Percentiles rank a stretch among this genome's conserved stretches.
Conservation (phyloP, 129 eudicot species). For the Escallonia rubra region DNA sequence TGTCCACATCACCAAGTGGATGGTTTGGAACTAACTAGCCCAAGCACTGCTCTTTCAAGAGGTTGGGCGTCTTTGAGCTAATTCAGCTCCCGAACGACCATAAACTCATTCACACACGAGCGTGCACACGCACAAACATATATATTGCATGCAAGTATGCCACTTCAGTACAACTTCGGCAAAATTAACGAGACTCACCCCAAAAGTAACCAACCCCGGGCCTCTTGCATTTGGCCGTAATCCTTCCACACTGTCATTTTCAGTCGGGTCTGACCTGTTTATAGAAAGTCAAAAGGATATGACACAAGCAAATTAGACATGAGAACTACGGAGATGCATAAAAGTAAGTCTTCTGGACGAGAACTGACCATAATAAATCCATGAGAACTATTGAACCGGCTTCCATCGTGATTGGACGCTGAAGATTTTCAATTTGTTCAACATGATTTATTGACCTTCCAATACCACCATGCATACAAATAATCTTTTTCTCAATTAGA, state of each 20-base stretch:
- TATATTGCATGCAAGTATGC: too few species aligned
- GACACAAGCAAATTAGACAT: neutral
- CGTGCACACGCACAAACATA: too few species aligned
- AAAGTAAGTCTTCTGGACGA: neutral
- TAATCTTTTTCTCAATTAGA: conserved; percentile 83
- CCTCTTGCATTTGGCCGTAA: conserved; percentile 98
- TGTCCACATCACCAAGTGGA: too few species aligned
- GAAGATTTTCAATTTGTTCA: conserved; percentile 82
- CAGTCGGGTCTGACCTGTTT: conserved; percentile 98
- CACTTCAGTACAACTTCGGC: too few species aligned
- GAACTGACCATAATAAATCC: conserved; percentile 83
- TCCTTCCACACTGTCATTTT: conserved; percentile 97
- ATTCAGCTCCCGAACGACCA: too few species aligned
- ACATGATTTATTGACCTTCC: conserved; percentile 92
- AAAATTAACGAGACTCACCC: conserved; percentile 51
- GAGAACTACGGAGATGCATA: neutral
- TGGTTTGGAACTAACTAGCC: too few species aligned
- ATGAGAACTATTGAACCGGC: conserved; percentile 94
- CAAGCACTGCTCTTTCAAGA: too few species aligned
- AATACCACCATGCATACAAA: conserved; percentile 99
- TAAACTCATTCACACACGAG: too few species aligned
- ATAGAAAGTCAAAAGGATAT: neutral
- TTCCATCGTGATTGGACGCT: conserved; percentile 95
- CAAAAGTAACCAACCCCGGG: conserved; percentile 97
- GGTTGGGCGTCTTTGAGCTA: too few species aligned